phyloP scores from a whole-genome alignment of 2,329 filamentous ascomycete genomes.

The Thelonectria olida region DNA sequence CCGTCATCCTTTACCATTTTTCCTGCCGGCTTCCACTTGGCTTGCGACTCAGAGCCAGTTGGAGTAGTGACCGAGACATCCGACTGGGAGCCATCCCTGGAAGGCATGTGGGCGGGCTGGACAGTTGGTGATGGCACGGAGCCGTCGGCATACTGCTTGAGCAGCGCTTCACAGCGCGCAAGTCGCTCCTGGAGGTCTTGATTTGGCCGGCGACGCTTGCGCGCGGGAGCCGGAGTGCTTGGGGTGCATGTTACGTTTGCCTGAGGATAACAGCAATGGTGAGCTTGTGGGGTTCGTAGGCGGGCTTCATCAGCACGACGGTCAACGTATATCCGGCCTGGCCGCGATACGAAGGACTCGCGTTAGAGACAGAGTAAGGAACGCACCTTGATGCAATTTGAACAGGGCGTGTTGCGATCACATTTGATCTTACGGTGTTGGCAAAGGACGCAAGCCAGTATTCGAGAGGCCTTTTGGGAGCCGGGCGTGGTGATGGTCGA shows the following conservation, averaged over 20 bases:
- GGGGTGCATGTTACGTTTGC: slow-evolving; percentile 68
- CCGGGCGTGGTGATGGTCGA: slow-evolving; percentile 41
- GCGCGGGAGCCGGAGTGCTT: slow-evolving; percentile 67
- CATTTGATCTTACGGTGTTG: slow-evolving; percentile 72
- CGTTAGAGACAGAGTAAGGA: slow-evolving; percentile 25
- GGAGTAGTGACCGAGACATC: slow-evolving; percentile 41
- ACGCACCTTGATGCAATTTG: slow-evolving; percentile 67
- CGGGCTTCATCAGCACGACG: neutral
- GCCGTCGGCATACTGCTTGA: slow-evolving; percentile 64
- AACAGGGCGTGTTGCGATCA: slow-evolving; percentile 66
- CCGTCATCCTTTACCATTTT: slow-evolving; percentile 66
- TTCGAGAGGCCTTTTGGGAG: slow-evolving; percentile 53
- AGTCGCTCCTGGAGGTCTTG: slow-evolving; percentile 70
- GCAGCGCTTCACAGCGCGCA: slow-evolving; percentile 65
- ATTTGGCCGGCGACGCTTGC: slow-evolving; percentile 67
- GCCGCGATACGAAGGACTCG: slow-evolving; percentile 4
- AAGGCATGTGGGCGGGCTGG: slow-evolving; percentile 28
- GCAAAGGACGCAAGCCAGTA: slow-evolving; percentile 65
- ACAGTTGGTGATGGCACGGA: slow-evolving; percentile 39
- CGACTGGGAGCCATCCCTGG: slow-evolving; percentile 32
- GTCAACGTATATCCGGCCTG: neutral
- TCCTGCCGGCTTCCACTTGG: slow-evolving; percentile 56
- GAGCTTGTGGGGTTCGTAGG: slow-evolving; percentile 11
- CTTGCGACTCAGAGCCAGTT: slow-evolving; percentile 42
- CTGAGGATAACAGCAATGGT: slow-evolving; percentile 44